phyloP scores from a whole-genome alignment of 1,284 basidiomycete genomes.

The Lignosus rhinocerotis region DNA sequence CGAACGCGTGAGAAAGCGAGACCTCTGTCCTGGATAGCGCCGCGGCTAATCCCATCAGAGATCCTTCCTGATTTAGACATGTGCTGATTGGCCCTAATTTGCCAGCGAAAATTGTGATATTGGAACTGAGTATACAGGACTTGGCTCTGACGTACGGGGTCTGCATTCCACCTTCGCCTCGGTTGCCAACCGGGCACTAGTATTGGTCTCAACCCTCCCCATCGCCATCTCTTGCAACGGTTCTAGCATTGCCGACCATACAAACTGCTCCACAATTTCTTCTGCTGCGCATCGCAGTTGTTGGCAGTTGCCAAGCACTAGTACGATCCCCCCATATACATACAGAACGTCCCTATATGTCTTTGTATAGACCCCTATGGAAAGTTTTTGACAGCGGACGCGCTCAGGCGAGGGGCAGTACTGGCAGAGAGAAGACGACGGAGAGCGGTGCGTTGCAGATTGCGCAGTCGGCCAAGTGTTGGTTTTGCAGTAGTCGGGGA shows the following conservation, averaged over 20 bases:
- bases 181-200: not conserved
- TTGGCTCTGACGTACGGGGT: slow-evolving; percentile 23
- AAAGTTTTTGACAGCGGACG: not conserved
- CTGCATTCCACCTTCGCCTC: not conserved
- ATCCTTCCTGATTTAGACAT: slow-evolving; percentile 7
- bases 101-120: not conserved
- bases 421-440: not conserved
- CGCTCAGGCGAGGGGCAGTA: not conserved
- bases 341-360: not conserved
- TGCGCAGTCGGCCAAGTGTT: slow-evolving; percentile 5
- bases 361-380: not conserved
- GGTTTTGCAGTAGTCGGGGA: too few species aligned
- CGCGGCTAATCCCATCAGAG: slow-evolving; percentile 22
- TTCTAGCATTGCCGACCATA: too few species aligned
- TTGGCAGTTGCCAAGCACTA: not conserved
- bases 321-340: too few species aligned
- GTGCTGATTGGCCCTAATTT: slow-evolving; percentile 4
- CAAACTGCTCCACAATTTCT: not conserved
- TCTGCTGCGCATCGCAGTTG: not conserved
- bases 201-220: too few species aligned
- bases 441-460: not conserved
- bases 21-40: not conserved
- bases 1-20: slow-evolving; percentile 10
- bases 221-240: too few species aligned
- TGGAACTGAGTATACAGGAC: not conserved